These are phyloP conservation scores for Hansenula lynferdii DNA, from an alignment of 1,139 yeast genomes.

Conservation along the genomic window DNA sequence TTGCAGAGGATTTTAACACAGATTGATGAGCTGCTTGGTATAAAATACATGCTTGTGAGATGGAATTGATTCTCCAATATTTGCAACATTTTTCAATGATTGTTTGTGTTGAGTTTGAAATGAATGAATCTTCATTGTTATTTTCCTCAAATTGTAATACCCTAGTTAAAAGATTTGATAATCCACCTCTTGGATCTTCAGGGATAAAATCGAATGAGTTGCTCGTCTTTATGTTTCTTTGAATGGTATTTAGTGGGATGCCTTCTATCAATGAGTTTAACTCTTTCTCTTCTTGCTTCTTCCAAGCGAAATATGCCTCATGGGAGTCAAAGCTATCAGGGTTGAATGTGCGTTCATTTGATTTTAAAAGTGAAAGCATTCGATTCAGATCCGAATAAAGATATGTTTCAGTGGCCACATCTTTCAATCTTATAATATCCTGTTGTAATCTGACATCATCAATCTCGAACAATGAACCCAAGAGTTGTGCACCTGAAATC, in stretches of 20 bases:
- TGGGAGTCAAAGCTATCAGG: slow-evolving; percentile 38
- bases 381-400: slow-evolving; percentile 43
- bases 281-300: slow-evolving; percentile 35
- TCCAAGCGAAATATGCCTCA: slow-evolving; percentile 49
- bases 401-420: slow-evolving; percentile 37
- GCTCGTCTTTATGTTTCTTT: slow-evolving; percentile 28
- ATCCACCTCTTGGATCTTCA: slow-evolving; percentile 28
- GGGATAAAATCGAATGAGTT: slow-evolving; percentile 41
- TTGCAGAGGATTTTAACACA: slow-evolving; percentile 29
- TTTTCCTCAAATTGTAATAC: slow-evolving; percentile 28
- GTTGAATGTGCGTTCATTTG: slow-evolving; percentile 36
- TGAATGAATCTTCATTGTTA: slow-evolving; percentile 21
- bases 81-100: slow-evolving; percentile 42
- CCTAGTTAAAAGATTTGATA: slow-evolving; percentile 28
- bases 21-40: slow-evolving; percentile 49
- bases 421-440: slow-evolving; percentile 40
- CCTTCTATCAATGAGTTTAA: slow-evolving; percentile 33
- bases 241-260: slow-evolving; percentile 22
- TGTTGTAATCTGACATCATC: slow-evolving; percentile 42
- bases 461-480: slow-evolving; percentile 37
- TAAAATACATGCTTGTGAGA: slow-evolving; percentile 48
- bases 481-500: slow-evolving; percentile 38
- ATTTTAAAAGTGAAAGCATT: slow-evolving; percentile 24
- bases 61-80: slow-evolving; percentile 57
- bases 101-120: slow-evolving; percentile 33